A percentile compares a stretch with the other conserved stretches of the same genome.
These are phyloP conservation scores for Echium plantagineum DNA, from an alignment of 257 asterid species.

Conservation along the genomic window DNA sequence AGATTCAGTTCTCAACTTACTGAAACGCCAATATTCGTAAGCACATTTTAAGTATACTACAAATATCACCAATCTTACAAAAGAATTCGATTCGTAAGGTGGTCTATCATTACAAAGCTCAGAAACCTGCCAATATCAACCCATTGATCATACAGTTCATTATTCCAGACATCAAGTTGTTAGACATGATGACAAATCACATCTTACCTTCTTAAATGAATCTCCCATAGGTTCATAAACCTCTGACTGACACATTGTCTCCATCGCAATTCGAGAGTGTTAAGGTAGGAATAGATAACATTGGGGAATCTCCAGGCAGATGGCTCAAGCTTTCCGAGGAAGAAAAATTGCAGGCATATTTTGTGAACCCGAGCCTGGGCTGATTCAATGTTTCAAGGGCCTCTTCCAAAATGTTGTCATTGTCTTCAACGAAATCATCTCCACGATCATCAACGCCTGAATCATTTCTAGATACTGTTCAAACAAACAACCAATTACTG, in stretches of 20 bases:
- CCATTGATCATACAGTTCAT: too few relatives aligned
- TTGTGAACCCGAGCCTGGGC: slow-evolving; percentile 55
- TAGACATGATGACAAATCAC: too few relatives aligned
- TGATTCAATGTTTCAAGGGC: slow-evolving; percentile 55
- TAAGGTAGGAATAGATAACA: slow-evolving; percentile 56
- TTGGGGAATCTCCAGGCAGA: slow-evolving; percentile 47
- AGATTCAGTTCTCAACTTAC: slow-evolving; percentile 17
- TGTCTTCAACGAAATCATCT: slow-evolving; percentile 31
- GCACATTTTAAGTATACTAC: too few relatives aligned
- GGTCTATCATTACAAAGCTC: too few relatives aligned
- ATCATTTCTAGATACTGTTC: slow-evolving; percentile 22
- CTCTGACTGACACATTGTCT: slow-evolving; percentile 41
- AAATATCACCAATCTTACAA: too few relatives aligned
- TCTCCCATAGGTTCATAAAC: slow-evolving; percentile 48
- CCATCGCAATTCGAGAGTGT: slow-evolving; percentile 67
- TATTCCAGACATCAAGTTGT: too few relatives aligned
- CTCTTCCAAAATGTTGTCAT: slow-evolving; percentile 36
- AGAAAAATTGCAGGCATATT: slow-evolving; percentile 59
- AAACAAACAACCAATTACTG: slow-evolving; percentile 8
- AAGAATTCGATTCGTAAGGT: too few relatives aligned
- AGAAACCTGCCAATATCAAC: too few relatives aligned
- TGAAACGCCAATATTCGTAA: too few relatives aligned
- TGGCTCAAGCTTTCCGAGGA: slow-evolving; percentile 83
- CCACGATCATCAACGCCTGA: slow-evolving; percentile 40
- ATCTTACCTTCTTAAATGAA: slow-evolving; percentile 53